A percentile compares a stretch with the other conserved stretches of the same genome.
Evolutionary conservation across 352 stramenopile genomes (phyloP).

Genomic region (Globisporangium solare): DNA sequence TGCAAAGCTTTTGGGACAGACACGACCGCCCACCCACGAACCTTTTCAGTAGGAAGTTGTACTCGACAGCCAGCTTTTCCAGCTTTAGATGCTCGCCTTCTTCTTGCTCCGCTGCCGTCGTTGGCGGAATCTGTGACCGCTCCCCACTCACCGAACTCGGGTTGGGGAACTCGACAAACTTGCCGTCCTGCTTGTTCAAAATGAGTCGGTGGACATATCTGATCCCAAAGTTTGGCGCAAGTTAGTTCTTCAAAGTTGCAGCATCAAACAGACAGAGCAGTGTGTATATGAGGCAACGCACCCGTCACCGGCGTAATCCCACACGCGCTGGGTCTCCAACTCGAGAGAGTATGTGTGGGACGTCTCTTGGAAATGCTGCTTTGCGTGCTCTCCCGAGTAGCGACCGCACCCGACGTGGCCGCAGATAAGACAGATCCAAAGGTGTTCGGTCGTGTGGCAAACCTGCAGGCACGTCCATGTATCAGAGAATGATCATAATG

Average conservation of each 20-base stretch:
- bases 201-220: conserved; percentile 83
- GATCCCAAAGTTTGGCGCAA: background rate
- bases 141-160: conserved; percentile 71
- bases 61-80: conserved; percentile 94
- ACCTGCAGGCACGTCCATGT: conserved; percentile 25
- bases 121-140: conserved; percentile 60
- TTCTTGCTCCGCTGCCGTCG: conserved; percentile 79
- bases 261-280: no score
- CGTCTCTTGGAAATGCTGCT: conserved; percentile 91
- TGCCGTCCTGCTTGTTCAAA: conserved; percentile 90
- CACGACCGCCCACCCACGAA: conserved; percentile 11
- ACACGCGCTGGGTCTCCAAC: conserved; percentile 93
- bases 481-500: background rate
- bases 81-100: conserved; percentile 93
- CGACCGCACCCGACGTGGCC: conserved; percentile 94
- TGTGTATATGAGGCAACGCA: conserved; percentile 24
- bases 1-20: no score
- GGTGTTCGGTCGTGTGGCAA: conserved; percentile 90
- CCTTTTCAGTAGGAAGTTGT: conserved; percentile 95
- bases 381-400: conserved; percentile 94
- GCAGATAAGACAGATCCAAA: conserved; percentile 97
- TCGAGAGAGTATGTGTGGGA: conserved; percentile 95
- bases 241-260: no score
- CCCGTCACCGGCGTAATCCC: conserved; percentile 93
- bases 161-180: conserved; percentile 94